Conservation (phyloP, 306 rosid genomes). For the Mimosa pudica region DNA sequence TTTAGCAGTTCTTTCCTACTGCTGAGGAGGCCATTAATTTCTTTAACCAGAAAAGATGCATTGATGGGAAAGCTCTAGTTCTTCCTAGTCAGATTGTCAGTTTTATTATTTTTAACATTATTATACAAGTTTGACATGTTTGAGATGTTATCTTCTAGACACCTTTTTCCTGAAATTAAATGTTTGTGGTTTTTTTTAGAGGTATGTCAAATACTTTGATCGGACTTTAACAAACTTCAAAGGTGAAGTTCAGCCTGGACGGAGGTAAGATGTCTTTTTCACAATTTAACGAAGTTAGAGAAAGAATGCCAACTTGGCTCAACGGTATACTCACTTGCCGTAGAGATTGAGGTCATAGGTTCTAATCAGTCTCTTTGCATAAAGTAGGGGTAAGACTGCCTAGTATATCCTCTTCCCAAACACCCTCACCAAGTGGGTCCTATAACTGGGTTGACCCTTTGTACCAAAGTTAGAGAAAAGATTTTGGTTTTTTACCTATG, state of each 20-base stretch:
- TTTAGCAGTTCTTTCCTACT: slow-evolving; percentile 78
- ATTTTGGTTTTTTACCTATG: slow-evolving; percentile 26
- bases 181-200: slow-evolving; percentile 52
- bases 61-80: slow-evolving; percentile 89
- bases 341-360: too few relatives aligned
- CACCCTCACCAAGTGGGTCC: too few relatives aligned
- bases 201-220: slow-evolving; percentile 85
- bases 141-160: slow-evolving; percentile 23
- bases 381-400: too few relatives aligned
- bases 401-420: too few relatives aligned
- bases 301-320: neutral
- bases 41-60: slow-evolving; percentile 88
- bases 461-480: slow-evolving; percentile 23
- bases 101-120: neutral
- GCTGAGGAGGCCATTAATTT: slow-evolving; percentile 79
- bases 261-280: slow-evolving; percentile 61
- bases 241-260: slow-evolving; percentile 73
- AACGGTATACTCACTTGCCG: too few relatives aligned
- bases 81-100: slow-evolving; percentile 96
- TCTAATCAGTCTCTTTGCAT: too few relatives aligned
- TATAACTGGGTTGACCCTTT: too few relatives aligned
- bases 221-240: slow-evolving; percentile 62
- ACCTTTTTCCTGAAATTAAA: slow-evolving; percentile 36
- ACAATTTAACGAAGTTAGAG: slow-evolving; percentile 17
- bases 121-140: slow-evolving; percentile 11